Base-by-base conservation (phyloP, 129 eudicot genomes). In the Flaveria trinervia region DNA sequence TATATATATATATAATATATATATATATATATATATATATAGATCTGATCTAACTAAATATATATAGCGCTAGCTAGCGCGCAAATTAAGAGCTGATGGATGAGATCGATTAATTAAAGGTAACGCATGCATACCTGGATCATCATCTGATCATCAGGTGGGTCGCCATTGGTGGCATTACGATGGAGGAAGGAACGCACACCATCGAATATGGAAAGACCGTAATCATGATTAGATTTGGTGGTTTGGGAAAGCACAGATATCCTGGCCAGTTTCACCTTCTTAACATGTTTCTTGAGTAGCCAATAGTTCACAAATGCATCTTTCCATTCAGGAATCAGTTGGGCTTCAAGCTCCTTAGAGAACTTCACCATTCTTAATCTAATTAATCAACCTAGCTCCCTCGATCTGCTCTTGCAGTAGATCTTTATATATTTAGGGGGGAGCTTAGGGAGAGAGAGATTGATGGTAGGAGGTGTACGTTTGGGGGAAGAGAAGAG, bases 301-400 rank as follows among this genome's bases (percentile, higher is more conserved):
- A 78, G 89, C 98, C 97, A 87, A 70, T 93, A 93, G 73, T 93
- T 93, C 1, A 93, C 97, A 68, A 93, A 93, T 41, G 92, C 96
- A 67, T 91, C 97, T 54, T 91, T 93, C 98, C 98, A 93, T 84
- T 93, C 98, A 9, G 98, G 97, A 16, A 93, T 93, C n/a, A 90
- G 88, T 74, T 93, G 97, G 20, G 98, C 98, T 86, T 93, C 96
- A 0, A 93, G 96, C 84, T 89, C 89, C 80, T 93, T 93, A 1
- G 98, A 90, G 79, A 93, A 93, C 88, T 93, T 93, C 72, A 93
- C 98, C 98, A 93, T 93, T 49, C 75, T 62, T 36, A 5, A 30
- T 0, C 0, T 7, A 36, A 9, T 2, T 30, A 33, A 33, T 33
- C 39, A 33, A 33, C 39, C 39, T 33, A 36, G 8, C 41, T 36